Evolutionary conservation across 169 alveolate genomes (phyloP).

Genomic region (Ichthyophthirius multifiliis): DNA sequence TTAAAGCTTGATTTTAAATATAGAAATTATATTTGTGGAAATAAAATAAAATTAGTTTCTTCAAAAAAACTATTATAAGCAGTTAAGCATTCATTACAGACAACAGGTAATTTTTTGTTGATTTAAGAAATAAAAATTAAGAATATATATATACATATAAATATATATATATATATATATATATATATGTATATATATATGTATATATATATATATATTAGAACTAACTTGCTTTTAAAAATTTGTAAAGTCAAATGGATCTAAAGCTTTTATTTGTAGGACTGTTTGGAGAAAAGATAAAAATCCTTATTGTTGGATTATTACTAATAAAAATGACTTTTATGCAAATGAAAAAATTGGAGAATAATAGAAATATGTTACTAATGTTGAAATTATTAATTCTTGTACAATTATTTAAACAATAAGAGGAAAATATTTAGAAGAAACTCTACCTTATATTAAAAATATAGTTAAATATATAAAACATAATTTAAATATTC

Average conservation of each 20-base stretch:
- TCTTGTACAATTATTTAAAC: slow-evolving; percentile 68
- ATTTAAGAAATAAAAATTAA: slow-evolving; percentile 2
- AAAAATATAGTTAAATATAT: slow-evolving; percentile 27
- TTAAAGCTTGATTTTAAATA: slow-evolving; percentile 14
- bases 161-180: too few relatives aligned
- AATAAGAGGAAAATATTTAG: slow-evolving; percentile 75
- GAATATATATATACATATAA: slow-evolving; percentile 15
- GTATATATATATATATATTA: not conserved
- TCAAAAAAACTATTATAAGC: too few relatives aligned
- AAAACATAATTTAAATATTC: slow-evolving; percentile 59
- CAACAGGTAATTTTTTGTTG: not conserved
- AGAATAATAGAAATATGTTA: slow-evolving; percentile 49
- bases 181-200: not conserved
- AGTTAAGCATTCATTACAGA: too few relatives aligned
- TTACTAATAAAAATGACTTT: slow-evolving; percentile 74
- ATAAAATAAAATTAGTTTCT: too few relatives aligned
- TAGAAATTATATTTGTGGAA: too few relatives aligned
- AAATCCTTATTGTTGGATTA: slow-evolving; percentile 64
- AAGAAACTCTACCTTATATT: slow-evolving; percentile 52
- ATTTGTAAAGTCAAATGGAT: slow-evolving; percentile 78
- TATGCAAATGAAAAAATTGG: slow-evolving; percentile 4
- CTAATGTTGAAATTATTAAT: slow-evolving; percentile 48
- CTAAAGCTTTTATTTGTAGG: slow-evolving; percentile 76
- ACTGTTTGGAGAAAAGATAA: slow-evolving; percentile 73
- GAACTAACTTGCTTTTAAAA: slow-evolving; percentile 44